These are phyloP conservation scores for Talaromyces pinophilus DNA, from an alignment of 2,329 filamentous ascomycete genomes.

Conservation along the genomic window DNA sequence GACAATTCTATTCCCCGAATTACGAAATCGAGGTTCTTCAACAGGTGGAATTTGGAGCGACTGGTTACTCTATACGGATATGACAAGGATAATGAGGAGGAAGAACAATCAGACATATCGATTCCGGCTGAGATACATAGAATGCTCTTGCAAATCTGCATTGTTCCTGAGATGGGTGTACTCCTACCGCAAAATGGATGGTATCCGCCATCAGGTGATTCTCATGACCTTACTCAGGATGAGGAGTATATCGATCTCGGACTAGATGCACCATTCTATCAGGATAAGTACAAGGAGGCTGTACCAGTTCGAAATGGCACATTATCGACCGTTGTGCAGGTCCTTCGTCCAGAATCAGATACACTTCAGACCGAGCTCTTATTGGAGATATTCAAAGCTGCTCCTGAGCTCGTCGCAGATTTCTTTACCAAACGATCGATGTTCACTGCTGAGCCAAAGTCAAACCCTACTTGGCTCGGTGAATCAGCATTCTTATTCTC, in stretches of 20 bases:
- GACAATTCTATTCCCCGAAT: slow-evolving; percentile 73
- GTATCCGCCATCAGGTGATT: slow-evolving; percentile 69
- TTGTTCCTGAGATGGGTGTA: slow-evolving; percentile 69
- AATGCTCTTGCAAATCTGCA: slow-evolving; percentile 75
- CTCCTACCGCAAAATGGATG: slow-evolving; percentile 77
- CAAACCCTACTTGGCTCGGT: slow-evolving; percentile 91
- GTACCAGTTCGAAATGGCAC: slow-evolving; percentile 77
- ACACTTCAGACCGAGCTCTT: slow-evolving; percentile 79
- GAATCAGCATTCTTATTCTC: slow-evolving; percentile 88
- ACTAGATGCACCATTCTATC: slow-evolving; percentile 69
- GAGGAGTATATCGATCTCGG: slow-evolving; percentile 61
- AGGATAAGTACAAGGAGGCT: slow-evolving; percentile 65
- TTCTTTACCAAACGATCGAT: slow-evolving; percentile 80
- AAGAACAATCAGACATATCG: slow-evolving; percentile 39
- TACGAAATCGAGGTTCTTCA: slow-evolving; percentile 74
- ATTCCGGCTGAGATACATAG: slow-evolving; percentile 72
- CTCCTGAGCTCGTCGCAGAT: slow-evolving; percentile 82
- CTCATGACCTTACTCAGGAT: slow-evolving; percentile 50
- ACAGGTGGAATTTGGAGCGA: slow-evolving; percentile 69
- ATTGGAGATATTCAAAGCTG: slow-evolving; percentile 73
- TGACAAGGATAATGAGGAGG: slow-evolving; percentile 50
- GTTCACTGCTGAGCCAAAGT: slow-evolving; percentile 86
- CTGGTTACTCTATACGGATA: slow-evolving; percentile 70
- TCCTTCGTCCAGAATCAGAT: slow-evolving; percentile 79
- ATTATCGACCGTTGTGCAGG: slow-evolving; percentile 75